Evolutionary conservation across 164 flowering plant species (phyloP).

Genomic region (Magnolia kwangsiensis): DNA sequence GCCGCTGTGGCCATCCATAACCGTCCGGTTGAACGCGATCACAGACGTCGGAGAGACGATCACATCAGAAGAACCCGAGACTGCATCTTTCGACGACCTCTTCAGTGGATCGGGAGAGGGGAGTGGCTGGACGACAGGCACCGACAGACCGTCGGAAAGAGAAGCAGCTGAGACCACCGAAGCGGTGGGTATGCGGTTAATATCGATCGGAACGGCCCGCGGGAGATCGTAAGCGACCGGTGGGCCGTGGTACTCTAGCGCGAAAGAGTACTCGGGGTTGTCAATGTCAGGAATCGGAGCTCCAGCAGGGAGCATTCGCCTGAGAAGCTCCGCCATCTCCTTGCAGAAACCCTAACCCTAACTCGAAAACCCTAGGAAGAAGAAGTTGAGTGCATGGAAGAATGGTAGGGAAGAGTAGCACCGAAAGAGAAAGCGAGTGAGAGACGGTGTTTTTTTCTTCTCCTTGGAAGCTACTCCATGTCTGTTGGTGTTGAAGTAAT

Average conservation of each 20-base stretch:
- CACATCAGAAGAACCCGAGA: constrained; percentile 14
- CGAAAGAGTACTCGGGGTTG: constrained; percentile 62
- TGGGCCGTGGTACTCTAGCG: constrained; percentile 72
- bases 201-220: constrained; percentile 53
- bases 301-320: constrained; percentile 37
- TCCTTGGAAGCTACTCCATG: not conserved
- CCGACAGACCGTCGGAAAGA: constrained; percentile 22
- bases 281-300: constrained; percentile 27
- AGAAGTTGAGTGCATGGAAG: not conserved
- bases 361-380: constrained; percentile 2
- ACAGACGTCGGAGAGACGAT: constrained; percentile 22
- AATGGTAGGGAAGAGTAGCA: not conserved
- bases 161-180: constrained; percentile 30
- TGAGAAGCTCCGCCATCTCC: constrained; percentile 46
- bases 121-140: constrained; percentile 73
- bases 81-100: constrained; percentile 22
- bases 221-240: constrained; percentile 56
- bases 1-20: constrained; percentile 10
- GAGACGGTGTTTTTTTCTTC: not conserved
- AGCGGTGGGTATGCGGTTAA: constrained; percentile 58
- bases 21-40: constrained; percentile 14
- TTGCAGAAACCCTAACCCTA: constrained; percentile 2
- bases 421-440: not conserved
- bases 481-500: not conserved
- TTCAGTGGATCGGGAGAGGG: constrained; percentile 15